These are phyloP conservation scores for Acer yangbiense DNA, from an alignment of 345 rosid genomes.

Conservation along the genomic window DNA sequence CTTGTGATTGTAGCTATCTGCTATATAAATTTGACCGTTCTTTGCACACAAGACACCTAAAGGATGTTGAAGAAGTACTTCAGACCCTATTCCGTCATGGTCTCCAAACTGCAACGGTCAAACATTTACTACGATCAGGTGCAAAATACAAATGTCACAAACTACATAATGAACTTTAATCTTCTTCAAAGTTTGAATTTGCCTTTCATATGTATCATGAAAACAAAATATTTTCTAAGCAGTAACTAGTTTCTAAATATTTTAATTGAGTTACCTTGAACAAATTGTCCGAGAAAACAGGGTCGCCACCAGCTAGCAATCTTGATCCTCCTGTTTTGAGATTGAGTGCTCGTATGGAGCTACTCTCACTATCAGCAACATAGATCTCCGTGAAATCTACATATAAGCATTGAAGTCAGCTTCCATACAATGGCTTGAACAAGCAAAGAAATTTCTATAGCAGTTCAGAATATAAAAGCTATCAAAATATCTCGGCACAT, in stretches of 20 bases:
- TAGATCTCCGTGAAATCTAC: slow-evolving; percentile 68
- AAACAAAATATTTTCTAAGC: background rate
- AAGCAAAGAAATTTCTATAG: background rate
- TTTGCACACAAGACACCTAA: slow-evolving; percentile 74
- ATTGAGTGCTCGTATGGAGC: slow-evolving; percentile 87
- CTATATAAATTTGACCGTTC: slow-evolving; percentile 72
- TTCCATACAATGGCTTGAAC: background rate
- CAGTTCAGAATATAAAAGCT: slow-evolving; percentile 3
- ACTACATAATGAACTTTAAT: background rate
- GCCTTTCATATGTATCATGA: background rate
- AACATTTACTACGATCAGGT: background rate
- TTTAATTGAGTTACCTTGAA: slow-evolving; percentile 56
- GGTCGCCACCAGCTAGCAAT: slow-evolving; percentile 88
- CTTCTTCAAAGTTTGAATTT: background rate
- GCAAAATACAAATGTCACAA: background rate
- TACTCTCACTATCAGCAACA: slow-evolving; percentile 95
- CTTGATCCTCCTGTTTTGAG: slow-evolving; percentile 87
- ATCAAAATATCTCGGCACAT: slow-evolving; percentile 17
- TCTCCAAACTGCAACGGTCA: slow-evolving; percentile 77
- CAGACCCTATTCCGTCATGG: slow-evolving; percentile 84
- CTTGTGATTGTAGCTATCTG: slow-evolving; percentile 98
- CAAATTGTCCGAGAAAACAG: slow-evolving; percentile 77
- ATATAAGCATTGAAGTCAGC: slow-evolving; percentile 18
- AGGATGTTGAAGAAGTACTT: slow-evolving; percentile 94
- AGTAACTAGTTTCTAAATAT: background rate